Evolutionary conservation across 164 flowering plant genomes (phyloP), one percentile per base, ranked within the genome.

Genomic region (grape (Vitis vinifera)): DNA sequence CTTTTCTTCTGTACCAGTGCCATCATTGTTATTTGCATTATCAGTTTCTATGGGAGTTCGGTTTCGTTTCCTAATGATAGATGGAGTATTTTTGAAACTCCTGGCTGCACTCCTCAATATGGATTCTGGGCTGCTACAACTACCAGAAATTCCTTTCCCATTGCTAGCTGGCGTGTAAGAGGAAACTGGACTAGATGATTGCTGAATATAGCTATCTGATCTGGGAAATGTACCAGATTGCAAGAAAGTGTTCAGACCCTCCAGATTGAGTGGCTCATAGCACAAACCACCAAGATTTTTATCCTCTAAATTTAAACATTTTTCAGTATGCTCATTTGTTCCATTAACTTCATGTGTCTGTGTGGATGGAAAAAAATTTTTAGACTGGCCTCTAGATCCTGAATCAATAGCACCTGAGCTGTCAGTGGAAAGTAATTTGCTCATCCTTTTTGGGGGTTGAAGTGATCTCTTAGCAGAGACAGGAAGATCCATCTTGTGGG

Each of bases 21-120:
- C 74, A 56, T 62, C 66, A 58, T 17, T 50, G 49, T 66, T 52
- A 62, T 27, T 72, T 62, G 65, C 57, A 71, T 57, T 55, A 10
- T 49, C 56, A 15, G 23, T 51, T 12, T 15, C 53, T 16, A 47
- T 71, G 62, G 61, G 60, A 59, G 70, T 19, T 44, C 19, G 53
- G 30, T 30, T 62, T 66, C 84, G 67, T 63, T 79, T 87, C 49
- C 92, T 80, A 4, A 88, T 77, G 30, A 88, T 88, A 15, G 87
- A 81, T 14, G 89, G 92, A 31, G 77, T 78, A 47, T 70, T 78
- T 49, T 63, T 61, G 65, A 69, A 88, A 62, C 73, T 83, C 72
- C 56, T 75, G 8, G 88, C 89, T 44, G 80, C 82, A 16, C 49
- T 82, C 75, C 78, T 84, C 73, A 88, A 75, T 59, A 75, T 73